A percentile compares a stretch with the other conserved stretches of the same genome.
These are phyloP conservation scores for Nyctanthes arbortristis DNA, from an alignment of 257 asterid species.

Conservation along the genomic window DNA sequence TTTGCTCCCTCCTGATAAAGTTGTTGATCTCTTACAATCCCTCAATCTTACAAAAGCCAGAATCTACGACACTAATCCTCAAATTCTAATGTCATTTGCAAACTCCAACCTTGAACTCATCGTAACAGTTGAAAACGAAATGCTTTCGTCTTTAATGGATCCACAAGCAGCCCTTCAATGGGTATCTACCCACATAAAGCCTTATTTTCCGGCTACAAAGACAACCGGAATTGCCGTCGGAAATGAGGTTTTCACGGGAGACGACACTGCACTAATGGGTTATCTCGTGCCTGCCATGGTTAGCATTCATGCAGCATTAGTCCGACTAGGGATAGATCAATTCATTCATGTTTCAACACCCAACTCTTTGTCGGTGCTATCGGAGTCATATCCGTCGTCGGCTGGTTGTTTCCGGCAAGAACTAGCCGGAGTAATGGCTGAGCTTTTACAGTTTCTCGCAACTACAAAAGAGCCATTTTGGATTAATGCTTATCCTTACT, in stretches of 20 bases:
- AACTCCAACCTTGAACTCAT: slow-evolving; percentile 63
- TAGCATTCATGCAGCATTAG: slow-evolving; percentile 40
- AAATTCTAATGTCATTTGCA: slow-evolving; percentile 62
- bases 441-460: slow-evolving; percentile 53
- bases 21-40: slow-evolving; percentile 59
- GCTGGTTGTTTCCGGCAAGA: slow-evolving; percentile 34
- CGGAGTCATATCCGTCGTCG: slow-evolving; percentile 49
- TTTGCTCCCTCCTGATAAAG: slow-evolving; percentile 68
- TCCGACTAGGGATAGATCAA: slow-evolving; percentile 29
- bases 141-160: slow-evolving; percentile 49
- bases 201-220: slow-evolving; percentile 66
- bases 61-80: slow-evolving; percentile 86
- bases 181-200: slow-evolving; percentile 59
- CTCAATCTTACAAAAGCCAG: slow-evolving; percentile 62
- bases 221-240: slow-evolving; percentile 91
- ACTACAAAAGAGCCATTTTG: slow-evolving; percentile 72
- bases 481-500: slow-evolving; percentile 91
- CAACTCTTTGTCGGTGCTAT: slow-evolving; percentile 35
- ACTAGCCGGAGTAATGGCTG: slow-evolving; percentile 49
- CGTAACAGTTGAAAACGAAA: slow-evolving; percentile 72
- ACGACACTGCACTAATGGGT: slow-evolving; percentile 24
- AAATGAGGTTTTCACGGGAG: slow-evolving; percentile 65
- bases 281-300: slow-evolving; percentile 43
- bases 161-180: slow-evolving; percentile 67
- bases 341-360: slow-evolving; percentile 43